These are phyloP conservation scores for Arabidopsis arenosa DNA, from an alignment of 345 rosid species.

Conservation along the genomic window DNA sequence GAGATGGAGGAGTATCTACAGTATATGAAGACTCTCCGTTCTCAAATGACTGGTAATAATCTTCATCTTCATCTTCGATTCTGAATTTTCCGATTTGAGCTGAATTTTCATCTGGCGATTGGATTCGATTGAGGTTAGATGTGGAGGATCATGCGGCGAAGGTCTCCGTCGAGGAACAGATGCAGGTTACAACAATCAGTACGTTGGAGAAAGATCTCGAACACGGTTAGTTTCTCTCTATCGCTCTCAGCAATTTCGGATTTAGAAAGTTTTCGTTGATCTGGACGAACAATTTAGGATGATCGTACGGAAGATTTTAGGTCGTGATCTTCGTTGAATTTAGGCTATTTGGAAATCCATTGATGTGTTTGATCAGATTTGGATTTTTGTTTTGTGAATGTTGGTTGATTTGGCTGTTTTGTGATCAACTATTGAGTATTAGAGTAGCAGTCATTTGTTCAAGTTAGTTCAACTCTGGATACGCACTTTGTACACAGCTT, in stretches of 20 bases:
- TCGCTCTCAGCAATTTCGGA: constrained; percentile 3
- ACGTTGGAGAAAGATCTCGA: constrained; percentile 63
- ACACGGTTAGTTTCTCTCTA: constrained; percentile 46
- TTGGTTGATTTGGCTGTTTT: constrained; percentile 4
- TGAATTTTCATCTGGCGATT: not conserved
- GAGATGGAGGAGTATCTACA: constrained; percentile 88
- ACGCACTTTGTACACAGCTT: constrained; percentile 5
- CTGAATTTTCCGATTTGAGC: not conserved
- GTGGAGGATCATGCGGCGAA: constrained; percentile 85
- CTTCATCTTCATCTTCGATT: constrained; percentile 14
- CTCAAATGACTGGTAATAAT: constrained; percentile 72
- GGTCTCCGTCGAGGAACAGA: constrained; percentile 72
- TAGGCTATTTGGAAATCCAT: not conserved
- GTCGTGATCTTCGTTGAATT: constrained; percentile 13
- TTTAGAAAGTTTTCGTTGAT: not conserved
- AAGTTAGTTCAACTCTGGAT: not conserved
- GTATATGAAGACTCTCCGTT: constrained; percentile 74
- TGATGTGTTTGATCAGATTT: not conserved
- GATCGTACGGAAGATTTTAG: constrained; percentile 13
- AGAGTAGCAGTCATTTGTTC: not conserved
- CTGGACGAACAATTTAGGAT: not conserved
- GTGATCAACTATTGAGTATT: constrained; percentile 16
- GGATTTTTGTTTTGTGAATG: not conserved
- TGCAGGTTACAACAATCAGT: constrained; percentile 58
- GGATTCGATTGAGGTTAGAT: constrained; percentile 47